Conservation (phyloP, 768 basidiomycete species). For the Butyriboletus loyo region DNA sequence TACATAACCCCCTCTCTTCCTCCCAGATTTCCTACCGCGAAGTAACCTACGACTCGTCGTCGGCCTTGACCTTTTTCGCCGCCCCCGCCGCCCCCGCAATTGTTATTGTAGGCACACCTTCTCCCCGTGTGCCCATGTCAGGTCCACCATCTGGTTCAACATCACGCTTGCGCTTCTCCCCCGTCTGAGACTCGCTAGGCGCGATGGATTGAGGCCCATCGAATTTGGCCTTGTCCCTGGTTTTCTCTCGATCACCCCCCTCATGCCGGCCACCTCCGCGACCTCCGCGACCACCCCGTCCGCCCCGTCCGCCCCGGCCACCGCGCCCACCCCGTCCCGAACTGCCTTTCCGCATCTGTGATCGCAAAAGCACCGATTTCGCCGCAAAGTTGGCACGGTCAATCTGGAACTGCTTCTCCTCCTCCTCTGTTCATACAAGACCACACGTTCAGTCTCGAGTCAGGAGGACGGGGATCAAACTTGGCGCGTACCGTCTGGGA, state of each 20-base stretch:
- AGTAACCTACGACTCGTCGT: too few species aligned
- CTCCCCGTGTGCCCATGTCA: conserved; percentile 63
- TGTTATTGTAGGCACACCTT: conserved; percentile 52
- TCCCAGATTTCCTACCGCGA: too few species aligned
- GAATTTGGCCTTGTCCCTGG: conserved; percentile 10
- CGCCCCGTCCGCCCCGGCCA: conserved; percentile 38
- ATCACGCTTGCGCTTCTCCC: conserved; percentile 75
- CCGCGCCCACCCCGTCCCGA: conserved; percentile 45
- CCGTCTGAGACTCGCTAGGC: conserved; percentile 44
- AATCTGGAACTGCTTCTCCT: conserved; percentile 69
- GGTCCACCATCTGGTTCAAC: conserved; percentile 78
- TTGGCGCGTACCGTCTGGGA: conserved; percentile 50
- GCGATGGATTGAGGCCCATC: conserved; percentile 20
- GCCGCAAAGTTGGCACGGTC: conserved; percentile 73
- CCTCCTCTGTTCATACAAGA: conserved; percentile 57
- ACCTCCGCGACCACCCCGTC: conserved; percentile 10
- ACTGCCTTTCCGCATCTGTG: conserved; percentile 37
- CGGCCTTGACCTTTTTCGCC: conserved; percentile 42
- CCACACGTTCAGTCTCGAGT: neutral
- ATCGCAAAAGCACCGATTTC: conserved; percentile 40
- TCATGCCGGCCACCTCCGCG: too few species aligned
- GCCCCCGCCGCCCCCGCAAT: too few species aligned
- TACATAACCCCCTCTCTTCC: too few species aligned
- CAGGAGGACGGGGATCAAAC: neutral
- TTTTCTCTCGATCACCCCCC: conserved; percentile 23